A percentile compares a stretch with the other conserved stretches of the same genome.
Evolutionary conservation across 2,329 filamentous ascomycete species (phyloP).

Genomic region (Atkinsonella hypoxylon): DNA sequence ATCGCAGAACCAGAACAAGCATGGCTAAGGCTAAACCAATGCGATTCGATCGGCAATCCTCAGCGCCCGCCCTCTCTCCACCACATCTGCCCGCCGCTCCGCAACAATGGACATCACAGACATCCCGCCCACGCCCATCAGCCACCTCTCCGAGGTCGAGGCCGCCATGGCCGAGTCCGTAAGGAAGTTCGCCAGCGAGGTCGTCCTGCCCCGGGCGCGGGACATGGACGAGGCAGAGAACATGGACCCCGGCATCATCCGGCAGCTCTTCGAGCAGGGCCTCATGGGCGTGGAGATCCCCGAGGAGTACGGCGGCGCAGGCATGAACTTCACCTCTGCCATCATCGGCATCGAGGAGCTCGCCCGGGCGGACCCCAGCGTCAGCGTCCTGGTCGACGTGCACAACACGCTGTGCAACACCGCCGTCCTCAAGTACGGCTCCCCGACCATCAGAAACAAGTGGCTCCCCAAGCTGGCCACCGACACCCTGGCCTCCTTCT

Average conservation of each 20-base stretch:
- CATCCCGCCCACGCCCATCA: conserved; percentile 82
- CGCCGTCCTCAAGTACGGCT: conserved; percentile 75
- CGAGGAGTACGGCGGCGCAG: conserved; percentile 89
- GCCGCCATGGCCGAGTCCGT: conserved; percentile 80
- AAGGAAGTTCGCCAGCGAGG: conserved; percentile 78
- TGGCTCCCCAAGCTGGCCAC: conserved; percentile 87
- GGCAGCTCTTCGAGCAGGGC: conserved; percentile 93
- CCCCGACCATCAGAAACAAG: conserved; percentile 63
- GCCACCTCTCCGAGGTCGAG: conserved; percentile 84
- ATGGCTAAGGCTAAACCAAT: too few species aligned
- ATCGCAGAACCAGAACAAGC: too few species aligned
- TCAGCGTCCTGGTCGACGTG: conserved; percentile 90
- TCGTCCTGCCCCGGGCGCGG: conserved; percentile 80
- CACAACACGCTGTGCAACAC: conserved; percentile 98
- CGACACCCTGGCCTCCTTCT: conserved; percentile 83
- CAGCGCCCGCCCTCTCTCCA: conserved; percentile 44
- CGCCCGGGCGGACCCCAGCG: conserved; percentile 83
- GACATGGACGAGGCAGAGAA: conserved; percentile 96
- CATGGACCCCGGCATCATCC: conserved; percentile 81
- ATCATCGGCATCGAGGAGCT: conserved; percentile 97
- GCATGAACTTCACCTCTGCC: conserved; percentile 97
- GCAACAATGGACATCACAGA: conserved; percentile 51
- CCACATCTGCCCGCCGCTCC: conserved; percentile 41
- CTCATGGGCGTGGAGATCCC: conserved; percentile 97
- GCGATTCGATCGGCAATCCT: background rate